Evolutionary conservation across 1,284 basidiomycete species (phyloP).

Genomic region (Sporisorium exsertum): DNA sequence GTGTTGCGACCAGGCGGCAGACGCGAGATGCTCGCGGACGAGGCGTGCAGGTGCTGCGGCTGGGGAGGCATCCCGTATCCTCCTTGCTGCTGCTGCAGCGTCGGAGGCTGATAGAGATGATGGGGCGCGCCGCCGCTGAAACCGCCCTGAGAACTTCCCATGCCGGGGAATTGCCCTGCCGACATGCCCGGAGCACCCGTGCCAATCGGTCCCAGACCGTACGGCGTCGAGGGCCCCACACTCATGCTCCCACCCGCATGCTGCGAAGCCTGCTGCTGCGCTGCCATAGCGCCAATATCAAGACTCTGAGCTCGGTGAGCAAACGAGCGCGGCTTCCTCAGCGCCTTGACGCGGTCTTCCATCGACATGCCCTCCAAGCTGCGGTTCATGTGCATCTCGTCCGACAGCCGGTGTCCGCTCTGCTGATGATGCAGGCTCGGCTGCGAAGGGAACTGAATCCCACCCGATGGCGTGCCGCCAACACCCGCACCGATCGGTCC

Average conservation of each 20-base stretch:
- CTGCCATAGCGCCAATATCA: conserved; percentile 59
- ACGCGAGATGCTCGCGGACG: conserved; percentile 56
- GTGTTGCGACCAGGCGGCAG: conserved; percentile 44
- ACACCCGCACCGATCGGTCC: conserved; percentile 24
- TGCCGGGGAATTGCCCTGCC: conserved; percentile 39
- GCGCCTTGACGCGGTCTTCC: conserved; percentile 55
- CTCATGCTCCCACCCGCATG: conserved; percentile 37
- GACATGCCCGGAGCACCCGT: conserved; percentile 31
- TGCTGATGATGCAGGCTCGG: conserved; percentile 35
- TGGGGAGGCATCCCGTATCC: conserved; percentile 29
- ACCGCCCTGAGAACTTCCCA: conserved; percentile 27
- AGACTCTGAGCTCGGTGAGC: conserved; percentile 63
- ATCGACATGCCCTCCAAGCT: conserved; percentile 48
- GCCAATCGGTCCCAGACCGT: conserved; percentile 49
- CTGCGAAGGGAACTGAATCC: conserved; percentile 55
- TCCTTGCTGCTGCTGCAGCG: conserved; percentile 17
- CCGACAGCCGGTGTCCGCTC: conserved; percentile 45
- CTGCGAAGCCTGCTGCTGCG: conserved; percentile 58
- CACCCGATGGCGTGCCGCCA: conserved; percentile 12
- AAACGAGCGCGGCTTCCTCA: conserved; percentile 61
- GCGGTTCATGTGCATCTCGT: conserved; percentile 50
- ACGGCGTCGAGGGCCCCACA: conserved; percentile 44
- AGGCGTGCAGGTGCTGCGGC: conserved; percentile 36
- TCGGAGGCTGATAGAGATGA: conserved; percentile 29
- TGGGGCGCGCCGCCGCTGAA: conserved; percentile 25